Evolutionary conservation across 1,284 basidiomycete genomes (phyloP), one percentile per base, ranked within the genome.

Genomic region (Schizophyllum amplum): DNA sequence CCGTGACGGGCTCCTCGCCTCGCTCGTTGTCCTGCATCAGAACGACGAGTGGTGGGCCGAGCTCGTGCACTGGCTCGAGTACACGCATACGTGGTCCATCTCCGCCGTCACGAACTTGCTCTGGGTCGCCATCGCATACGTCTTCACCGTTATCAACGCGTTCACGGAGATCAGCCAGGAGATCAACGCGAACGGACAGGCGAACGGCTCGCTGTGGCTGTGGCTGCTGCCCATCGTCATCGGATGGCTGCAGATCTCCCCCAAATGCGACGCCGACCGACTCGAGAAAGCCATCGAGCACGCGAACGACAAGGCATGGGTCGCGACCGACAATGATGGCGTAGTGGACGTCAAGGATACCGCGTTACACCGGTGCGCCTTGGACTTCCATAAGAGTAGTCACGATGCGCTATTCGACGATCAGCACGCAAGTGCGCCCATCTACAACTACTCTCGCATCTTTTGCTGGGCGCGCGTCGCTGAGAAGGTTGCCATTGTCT

Each of bases 11-110:
- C 61, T 71, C 0, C 65, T 74, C 21, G 64, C 71, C 0, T 71
- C 71, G 2, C 68, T 74, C 21, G 62, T 74, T 25, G 65, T 71
- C 5, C 67, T 75, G 52, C 69, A 67, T 1, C 60, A 69, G 47
- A 75, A 74, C 54, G 61, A 62, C 24, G 59, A 62, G 23, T 62
- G 54, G 51, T 62, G 61, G 61, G 27, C 47, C 17, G 59, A 60
- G 20, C 25, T 60, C 22, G 50, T 46, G 4, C 17, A 51, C 0
- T 59, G 57, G 59, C 49, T 62, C 2, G 56, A 62, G 50, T 62
- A 56, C 46, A 56, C 56, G 13, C 59, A 62, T 24, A 60, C 61
- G n/a, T 62, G 52, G 52, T 62, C 61, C 21, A 62, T 62, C 17
- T 60, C 61, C 2, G 61, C 61, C 11, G 61, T 62, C n/a, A 57